These are phyloP conservation scores for Suillus paluster DNA, from an alignment of 768 basidiomycete species.

Conservation along the genomic window DNA sequence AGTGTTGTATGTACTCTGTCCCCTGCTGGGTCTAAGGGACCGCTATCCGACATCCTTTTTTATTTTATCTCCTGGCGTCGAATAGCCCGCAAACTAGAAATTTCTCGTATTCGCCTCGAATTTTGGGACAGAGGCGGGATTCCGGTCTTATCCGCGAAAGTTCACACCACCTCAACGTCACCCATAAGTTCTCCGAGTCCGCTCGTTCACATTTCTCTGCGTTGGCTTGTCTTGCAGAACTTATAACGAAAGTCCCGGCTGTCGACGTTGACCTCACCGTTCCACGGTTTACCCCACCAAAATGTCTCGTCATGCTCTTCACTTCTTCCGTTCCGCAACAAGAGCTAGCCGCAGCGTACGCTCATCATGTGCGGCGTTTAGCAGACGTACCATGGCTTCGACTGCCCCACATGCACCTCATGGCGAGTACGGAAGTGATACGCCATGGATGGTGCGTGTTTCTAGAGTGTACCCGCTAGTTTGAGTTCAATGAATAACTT, in stretches of 20 bases:
- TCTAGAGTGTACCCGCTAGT: neutral
- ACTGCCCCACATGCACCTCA: constrained; percentile 24
- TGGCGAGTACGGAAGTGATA: constrained; percentile 22
- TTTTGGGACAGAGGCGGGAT: neutral
- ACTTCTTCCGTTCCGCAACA: constrained; percentile 19
- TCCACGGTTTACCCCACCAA: neutral
- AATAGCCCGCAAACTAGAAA: neutral
- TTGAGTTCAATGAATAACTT: constrained; percentile 2
- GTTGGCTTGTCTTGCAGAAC: neutral
- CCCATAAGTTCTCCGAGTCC: constrained; percentile 1
- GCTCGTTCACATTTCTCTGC: neutral
- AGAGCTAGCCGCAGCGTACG: constrained; percentile 17
- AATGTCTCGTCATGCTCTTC: constrained; percentile 29
- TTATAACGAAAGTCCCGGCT: neutral
- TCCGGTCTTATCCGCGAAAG: constrained; percentile 9
- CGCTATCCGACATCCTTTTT: neutral
- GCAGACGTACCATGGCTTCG: constrained; percentile 33
- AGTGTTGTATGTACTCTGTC: neutral
- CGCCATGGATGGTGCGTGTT: constrained; percentile 34
- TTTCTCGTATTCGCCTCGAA: neutral
- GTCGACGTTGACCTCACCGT: neutral
- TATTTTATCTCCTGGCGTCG: neutral
- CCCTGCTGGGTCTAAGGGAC: neutral
- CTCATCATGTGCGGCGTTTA: constrained; percentile 17
- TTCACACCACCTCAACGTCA: constrained; percentile 2